Evolutionary conservation across 768 basidiomycete species (phyloP), one percentile per base, ranked within the genome.

Genomic region (Lactarius akahatsu): DNA sequence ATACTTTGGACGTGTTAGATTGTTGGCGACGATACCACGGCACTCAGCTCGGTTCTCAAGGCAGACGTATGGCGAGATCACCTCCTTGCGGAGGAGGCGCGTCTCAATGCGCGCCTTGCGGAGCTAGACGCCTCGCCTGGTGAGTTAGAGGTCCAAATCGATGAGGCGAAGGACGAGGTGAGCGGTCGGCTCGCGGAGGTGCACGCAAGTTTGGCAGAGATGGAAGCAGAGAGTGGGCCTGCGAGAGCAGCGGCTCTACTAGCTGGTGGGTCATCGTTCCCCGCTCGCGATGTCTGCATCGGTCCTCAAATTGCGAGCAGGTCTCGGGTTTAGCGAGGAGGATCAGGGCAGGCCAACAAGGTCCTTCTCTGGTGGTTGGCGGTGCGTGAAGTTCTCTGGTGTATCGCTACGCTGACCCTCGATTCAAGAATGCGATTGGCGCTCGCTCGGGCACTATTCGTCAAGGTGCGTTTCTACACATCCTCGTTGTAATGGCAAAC

Each of bases 11-110:
- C 28, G 26, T 34, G 28, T 34, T 34, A 95, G 92, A 91, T 98
- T 70, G 75, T 94, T 62, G 97, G 96, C 38, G 96, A 98, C 75
- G 95, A 96, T 70, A 98, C 95, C 0, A 80, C 81, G 1, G 97
- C 97, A 3, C 82, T 99, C 52, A 91, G 95, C 26, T 95, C 96
- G 1, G 97, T 99, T 26, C 82, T 99, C n/a, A 94, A 96, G 76
- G 97, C 97, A n/a, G 97, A 99, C 74, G 97, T 99, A 38, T 98
- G 97, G 94, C 84, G 96, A 74, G 95, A 96, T 73, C 91, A 93
- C 70, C 81, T 98, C 20, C 77, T 97, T 59, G 90, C 87, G 63
- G 94, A 99, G 73, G 96, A 98, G 76, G 78, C 78, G 0, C 77
- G 81, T 26, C 80, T 98, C 55, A 95, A 96, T 72, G 83, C 83